Evolutionary conservation across 176 grass and related monocot genomes (phyloP), one percentile per base, ranked within the genome.

Genomic region (Cenchrus fungigraminus): DNA sequence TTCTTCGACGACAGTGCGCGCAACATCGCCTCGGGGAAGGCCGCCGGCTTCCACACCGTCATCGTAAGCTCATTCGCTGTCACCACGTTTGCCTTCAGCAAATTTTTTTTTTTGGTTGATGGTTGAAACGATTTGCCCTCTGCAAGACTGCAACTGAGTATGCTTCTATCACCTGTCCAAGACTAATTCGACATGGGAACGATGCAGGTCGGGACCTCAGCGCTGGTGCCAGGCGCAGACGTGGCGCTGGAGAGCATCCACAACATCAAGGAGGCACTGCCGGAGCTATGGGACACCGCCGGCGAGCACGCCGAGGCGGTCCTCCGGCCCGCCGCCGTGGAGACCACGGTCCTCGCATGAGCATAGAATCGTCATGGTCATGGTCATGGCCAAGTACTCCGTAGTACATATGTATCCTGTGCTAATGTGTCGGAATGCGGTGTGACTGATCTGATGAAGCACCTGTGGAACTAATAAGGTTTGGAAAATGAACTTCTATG

Each of bases 211-310:
- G 96, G 96, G 82, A 98, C 88, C 63, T 94, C 93, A 34, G 84
- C 76, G 84, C 45, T 88, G 44, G 90, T 95, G 64, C 9, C 88
- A 6, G 90, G 93, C 10, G 97, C 90, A 73, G 93, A 98, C 71
- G 66, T 94, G n/a, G 97, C 93, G 76, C 89, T 98, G 14, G 91
- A 92, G 74, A 98, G 93, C 90, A 94, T 98, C 74, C 97, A 98
- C 87, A 98, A 98, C 91, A 89, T 98, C 71, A 94, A 84, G 69
- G 97, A 98, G 73, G 93, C 91, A 15, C 83, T 95, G 83, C 97
- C 97, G 43, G 93, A 92, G 91, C 91, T 98, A 61, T 98, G 96
- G 88, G 78, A 89, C 22, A 72, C 78, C 62, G 87, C 34, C 22
- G 80, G 87, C 40, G 91, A 93, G 47, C 71, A 94, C 47, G 73